Evolutionary conservation across 345 rosid genomes (phyloP), one percentile per base, ranked within the genome.

Genomic region (Rhodamnia rubescens): DNA sequence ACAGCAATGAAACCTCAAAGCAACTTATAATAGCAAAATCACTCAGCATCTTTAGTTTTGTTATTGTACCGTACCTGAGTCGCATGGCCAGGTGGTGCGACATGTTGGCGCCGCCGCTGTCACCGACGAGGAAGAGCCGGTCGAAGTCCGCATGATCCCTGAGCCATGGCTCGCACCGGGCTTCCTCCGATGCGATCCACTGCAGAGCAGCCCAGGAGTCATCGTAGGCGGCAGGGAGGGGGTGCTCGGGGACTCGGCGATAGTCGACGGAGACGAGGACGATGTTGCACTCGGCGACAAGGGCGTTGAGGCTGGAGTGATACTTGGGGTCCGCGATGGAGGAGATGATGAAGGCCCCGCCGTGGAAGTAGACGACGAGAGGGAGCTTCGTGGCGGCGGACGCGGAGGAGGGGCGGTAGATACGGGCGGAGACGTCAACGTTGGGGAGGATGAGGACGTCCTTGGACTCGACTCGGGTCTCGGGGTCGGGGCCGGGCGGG

Each of bases 101-200:
- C 49, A 96, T 91, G 86, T 91, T 93, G 12, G 95, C 95, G 18
- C 99, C 98, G 0, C 93, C 93, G 50, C 99, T 96, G 82, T 96
- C 99, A 3, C 99, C 99, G 3, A 64, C 85, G 52, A 96, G 36
- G 85, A 90, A 92, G 16, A 95, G 53, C 64, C 87, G 85, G 50
- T 87, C 88, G 10, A 93, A 91, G 84, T 93, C 92, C 0, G 87
- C 96, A 61, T 69, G 74, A 27, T 93, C 91, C 58, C 85, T 80
- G 83, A 96, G 90, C 99, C 99, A 96, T 27, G 87, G 85, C 55
- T 90, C 90, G 10, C 36, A 4, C 5, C 32, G 74, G 5, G 81
- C 59, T 13, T 58, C 86, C 7, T 74, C 83, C 0, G 84, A 36
- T 55, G 52, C 42, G 29, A 95, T 85, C 91, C 91, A 90, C 69